These are phyloP conservation scores for Musa itinerans DNA, from an alignment of 176 grass and related monocot species.

Conservation along the genomic window DNA sequence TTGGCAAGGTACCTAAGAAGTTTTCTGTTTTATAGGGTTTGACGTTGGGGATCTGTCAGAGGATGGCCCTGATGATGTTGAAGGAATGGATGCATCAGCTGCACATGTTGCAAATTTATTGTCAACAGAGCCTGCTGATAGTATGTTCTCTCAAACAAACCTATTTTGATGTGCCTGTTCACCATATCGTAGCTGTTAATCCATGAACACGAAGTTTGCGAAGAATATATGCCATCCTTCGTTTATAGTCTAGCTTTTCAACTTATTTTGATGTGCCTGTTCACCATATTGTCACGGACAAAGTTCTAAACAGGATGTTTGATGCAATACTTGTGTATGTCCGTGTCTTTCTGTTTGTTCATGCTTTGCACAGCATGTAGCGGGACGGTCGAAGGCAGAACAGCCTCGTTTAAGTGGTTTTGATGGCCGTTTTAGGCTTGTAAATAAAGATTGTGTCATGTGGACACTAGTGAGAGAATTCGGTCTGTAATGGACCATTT, in stretches of 20 bases:
- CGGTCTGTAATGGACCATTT: too few species aligned
- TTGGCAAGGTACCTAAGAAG: not conserved
- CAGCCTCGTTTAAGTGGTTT: too few species aligned
- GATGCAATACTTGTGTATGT: too few species aligned
- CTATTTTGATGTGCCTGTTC: not conserved
- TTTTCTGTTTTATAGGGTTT: constrained; percentile 57
- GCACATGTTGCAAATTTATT: constrained; percentile 92
- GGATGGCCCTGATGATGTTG: constrained; percentile 60
- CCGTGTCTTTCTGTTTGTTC: too few species aligned
- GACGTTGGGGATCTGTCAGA: constrained; percentile 83
- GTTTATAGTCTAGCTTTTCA: not conserved
- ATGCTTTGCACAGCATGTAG: too few species aligned
- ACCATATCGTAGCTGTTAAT: not conserved
- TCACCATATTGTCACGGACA: too few species aligned
- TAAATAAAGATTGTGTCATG: too few species aligned
- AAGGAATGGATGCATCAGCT: constrained; percentile 85
- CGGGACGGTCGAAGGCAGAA: too few species aligned
- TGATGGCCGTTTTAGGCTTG: too few species aligned
- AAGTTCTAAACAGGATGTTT: too few species aligned
- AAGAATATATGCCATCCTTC: not conserved
- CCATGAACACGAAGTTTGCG: not conserved
- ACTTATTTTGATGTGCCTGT: not conserved
- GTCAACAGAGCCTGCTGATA: constrained; percentile 82
- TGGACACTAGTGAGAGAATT: too few species aligned
- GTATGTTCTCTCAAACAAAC: constrained; percentile 36